Conservation (phyloP, 495 filamentous ascomycete genomes). For the Podospora didyma region DNA sequence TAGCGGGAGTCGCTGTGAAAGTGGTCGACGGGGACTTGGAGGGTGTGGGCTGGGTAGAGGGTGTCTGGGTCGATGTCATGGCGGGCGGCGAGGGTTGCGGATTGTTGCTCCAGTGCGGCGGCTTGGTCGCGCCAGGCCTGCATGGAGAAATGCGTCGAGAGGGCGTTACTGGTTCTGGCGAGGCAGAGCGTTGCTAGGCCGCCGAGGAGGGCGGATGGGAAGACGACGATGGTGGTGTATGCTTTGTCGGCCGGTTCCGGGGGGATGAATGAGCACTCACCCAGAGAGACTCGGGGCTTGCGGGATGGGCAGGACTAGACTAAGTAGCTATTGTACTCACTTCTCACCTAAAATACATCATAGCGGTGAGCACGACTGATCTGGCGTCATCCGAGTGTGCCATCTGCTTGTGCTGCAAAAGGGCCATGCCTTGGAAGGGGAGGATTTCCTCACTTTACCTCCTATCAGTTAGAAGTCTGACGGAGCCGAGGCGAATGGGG, state of each 20-base stretch:
- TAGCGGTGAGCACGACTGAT: neutral
- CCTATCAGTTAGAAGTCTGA: neutral
- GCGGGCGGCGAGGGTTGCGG: neutral
- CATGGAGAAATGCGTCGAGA: neutral
- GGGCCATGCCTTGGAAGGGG: neutral
- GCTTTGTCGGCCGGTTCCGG: neutral
- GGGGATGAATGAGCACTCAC: neutral
- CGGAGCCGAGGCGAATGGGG: neutral
- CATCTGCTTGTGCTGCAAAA: neutral
- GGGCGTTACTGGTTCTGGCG: neutral
- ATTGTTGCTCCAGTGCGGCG: neutral
- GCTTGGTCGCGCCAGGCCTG: neutral
- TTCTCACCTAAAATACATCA: neutral
- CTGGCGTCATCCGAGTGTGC: neutral
- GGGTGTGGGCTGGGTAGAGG: constrained; percentile 43
- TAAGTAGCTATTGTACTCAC: neutral
- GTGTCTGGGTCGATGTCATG: neutral
- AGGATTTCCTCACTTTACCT: neutral
- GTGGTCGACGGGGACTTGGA: constrained; percentile 68
- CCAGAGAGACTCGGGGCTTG: neutral
- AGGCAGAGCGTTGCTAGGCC: neutral
- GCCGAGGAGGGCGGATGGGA: neutral
- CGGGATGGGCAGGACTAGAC: neutral
- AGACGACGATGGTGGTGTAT: neutral
- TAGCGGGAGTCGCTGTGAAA: constrained; percentile 69